phyloP scores from a whole-genome alignment of 1,284 basidiomycete species.

The Amylostereum areolatum region DNA sequence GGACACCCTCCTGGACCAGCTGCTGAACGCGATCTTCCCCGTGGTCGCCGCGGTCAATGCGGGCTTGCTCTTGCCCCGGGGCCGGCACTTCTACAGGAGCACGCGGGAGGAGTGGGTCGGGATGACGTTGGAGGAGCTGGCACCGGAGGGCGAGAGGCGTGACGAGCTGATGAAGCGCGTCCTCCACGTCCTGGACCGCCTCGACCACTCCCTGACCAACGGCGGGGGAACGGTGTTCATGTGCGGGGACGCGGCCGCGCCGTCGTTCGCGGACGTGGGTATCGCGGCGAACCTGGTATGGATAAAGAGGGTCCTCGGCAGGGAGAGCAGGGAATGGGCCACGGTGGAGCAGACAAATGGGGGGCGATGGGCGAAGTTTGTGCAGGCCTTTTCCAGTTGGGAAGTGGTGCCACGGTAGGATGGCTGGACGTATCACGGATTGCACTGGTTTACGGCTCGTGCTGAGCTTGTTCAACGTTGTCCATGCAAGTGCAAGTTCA shows the following conservation, averaged over 20 bases:
- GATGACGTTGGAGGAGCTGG: constrained; percentile 28
- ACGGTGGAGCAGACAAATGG: constrained; percentile 27
- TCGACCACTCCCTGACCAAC: constrained; percentile 24
- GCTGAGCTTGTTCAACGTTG: no score
- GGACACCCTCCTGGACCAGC: neutral
- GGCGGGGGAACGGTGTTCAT: constrained; percentile 21
- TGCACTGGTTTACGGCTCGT: no score
- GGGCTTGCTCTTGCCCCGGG: no score
- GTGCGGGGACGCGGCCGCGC: constrained; percentile 14
- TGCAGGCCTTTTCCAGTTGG: constrained; percentile 28
- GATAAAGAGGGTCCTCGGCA: constrained; percentile 24
- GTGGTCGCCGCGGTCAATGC: no score
- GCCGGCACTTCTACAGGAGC: constrained; percentile 26
- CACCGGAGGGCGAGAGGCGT: constrained; percentile 21
- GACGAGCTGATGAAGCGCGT: constrained; percentile 21
- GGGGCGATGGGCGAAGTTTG: constrained; percentile 32
- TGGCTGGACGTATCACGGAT: no score
- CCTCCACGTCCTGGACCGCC: constrained; percentile 22
- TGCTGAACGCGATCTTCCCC: no score
- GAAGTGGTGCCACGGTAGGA: constrained; percentile 3
- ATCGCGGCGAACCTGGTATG: constrained; percentile 25
- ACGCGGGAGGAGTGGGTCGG: constrained; percentile 29
- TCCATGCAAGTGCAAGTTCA: no score
- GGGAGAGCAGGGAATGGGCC: constrained; percentile 28
- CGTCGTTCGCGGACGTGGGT: constrained; percentile 32